Evolutionary conservation across 2,329 filamentous ascomycete species (phyloP).

Genomic region (Xylariales sp.): DNA sequence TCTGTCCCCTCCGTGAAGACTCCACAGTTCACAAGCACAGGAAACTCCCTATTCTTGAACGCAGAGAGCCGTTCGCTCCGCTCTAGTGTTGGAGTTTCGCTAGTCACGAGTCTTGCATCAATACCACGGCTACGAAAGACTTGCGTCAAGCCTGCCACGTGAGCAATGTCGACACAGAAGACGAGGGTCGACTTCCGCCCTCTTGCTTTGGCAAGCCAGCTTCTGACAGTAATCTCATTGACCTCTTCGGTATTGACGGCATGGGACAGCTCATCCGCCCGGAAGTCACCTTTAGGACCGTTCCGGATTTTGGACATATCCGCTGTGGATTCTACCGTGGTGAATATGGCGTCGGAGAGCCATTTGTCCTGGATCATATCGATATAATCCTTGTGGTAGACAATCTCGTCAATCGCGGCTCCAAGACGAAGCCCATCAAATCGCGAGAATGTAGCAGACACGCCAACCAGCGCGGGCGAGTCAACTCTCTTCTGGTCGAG

Average conservation of each 20-base stretch:
- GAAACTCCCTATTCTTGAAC: constrained; percentile 74
- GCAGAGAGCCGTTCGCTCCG: constrained; percentile 67
- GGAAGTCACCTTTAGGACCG: constrained; percentile 71
- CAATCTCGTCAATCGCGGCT: constrained; percentile 86
- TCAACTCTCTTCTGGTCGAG: constrained; percentile 45
- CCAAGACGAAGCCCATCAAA: constrained; percentile 83
- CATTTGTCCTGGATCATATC: constrained; percentile 76
- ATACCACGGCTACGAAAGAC: constrained; percentile 74
- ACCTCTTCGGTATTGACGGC: constrained; percentile 77
- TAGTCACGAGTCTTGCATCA: constrained; percentile 83
- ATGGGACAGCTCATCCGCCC: constrained; percentile 68
- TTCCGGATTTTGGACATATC: constrained; percentile 69
- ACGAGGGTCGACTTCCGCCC: constrained; percentile 80
- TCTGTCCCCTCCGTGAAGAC: constrained; percentile 98
- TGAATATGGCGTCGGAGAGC: constrained; percentile 90
- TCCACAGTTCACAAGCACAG: constrained; percentile 89
- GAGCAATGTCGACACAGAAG: constrained; percentile 88
- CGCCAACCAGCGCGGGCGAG: constrained; percentile 73
- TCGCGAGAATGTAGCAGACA: constrained; percentile 75
- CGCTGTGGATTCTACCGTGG: constrained; percentile 79
- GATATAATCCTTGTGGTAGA: constrained; percentile 78
- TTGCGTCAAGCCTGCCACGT: constrained; percentile 70
- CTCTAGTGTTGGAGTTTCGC: constrained; percentile 66
- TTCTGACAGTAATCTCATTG: constrained; percentile 80
- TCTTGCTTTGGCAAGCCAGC: constrained; percentile 75